Evolutionary conservation across 1,284 basidiomycete genomes (phyloP), one percentile per base, ranked within the genome.

Genomic region (Malassezia furfur): DNA sequence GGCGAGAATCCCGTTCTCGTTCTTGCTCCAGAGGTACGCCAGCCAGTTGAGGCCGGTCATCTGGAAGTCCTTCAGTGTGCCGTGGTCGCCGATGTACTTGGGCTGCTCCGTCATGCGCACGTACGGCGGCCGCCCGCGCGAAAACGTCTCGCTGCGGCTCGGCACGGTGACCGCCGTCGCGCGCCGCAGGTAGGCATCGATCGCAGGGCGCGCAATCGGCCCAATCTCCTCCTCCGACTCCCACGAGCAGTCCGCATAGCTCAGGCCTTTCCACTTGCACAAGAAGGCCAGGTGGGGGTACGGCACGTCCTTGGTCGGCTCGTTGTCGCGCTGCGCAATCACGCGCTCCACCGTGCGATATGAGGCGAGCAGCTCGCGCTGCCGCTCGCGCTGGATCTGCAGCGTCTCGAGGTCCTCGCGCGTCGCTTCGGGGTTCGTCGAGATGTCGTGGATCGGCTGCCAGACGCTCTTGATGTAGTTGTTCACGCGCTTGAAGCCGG

Each of bases 21-120:
- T 88, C 66, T 90, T 84, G 68, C 82, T 85, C 93, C 93, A 98
- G 8, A 93, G 79, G 75, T 94, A 98, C 1, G 89, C 88, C 21
- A 99, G 81, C 94, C 94, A 99, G 76, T 98, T 98, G 62, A 99
- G 80, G 32, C 94, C 94, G 1, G 90, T 96, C 52, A 98, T 80
- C 78, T 99, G 94, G 80, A 98, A 99, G 65, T 96, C 93, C 77
- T 98, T 98, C 62, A 99, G 80, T 57, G 85, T 79, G 10, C 88
- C 88, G 35, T 65, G 65, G n/a, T 38, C 43, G 57, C 76, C 78
- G 66, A 98, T 83, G 76, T 96, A 99, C 8, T 85, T 83, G 1
- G 94, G 94, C 75, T 96, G 90, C 71, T 87, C 85, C 17, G 80
- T 81, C 70, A 98, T 88, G 77, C 90, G 88, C 66, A 83, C 81